Conservation (phyloP, 1,139 yeast genomes). For the Hemisphaericaspora lyxosophila region DNA sequence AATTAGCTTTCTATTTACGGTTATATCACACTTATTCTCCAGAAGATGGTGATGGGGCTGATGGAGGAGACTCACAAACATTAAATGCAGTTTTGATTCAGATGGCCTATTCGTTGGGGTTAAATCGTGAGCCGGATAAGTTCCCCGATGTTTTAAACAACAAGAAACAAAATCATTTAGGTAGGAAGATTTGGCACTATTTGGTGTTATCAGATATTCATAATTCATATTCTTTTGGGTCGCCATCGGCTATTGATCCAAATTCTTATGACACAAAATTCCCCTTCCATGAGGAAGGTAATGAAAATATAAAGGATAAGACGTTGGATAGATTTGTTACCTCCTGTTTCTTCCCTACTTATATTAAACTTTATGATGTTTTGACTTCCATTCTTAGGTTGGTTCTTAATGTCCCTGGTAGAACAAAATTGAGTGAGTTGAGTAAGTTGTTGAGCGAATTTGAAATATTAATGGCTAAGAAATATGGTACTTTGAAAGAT, state of each 20-base stretch:
- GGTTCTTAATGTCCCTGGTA: slow-evolving; percentile 23
- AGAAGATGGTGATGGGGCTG: slow-evolving; percentile 52
- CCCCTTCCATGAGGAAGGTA: slow-evolving; percentile 27
- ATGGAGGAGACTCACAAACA: slow-evolving; percentile 44
- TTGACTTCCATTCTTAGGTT: slow-evolving; percentile 17
- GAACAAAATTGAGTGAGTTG: slow-evolving; percentile 23
- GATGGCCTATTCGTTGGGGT: slow-evolving; percentile 47
- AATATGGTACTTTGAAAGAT: slow-evolving; percentile 22
- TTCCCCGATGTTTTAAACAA: slow-evolving; percentile 21
- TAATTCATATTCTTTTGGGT: slow-evolving; percentile 31
- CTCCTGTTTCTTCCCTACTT: slow-evolving; percentile 12
- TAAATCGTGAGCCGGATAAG: slow-evolving; percentile 43
- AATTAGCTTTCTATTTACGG: slow-evolving; percentile 41
- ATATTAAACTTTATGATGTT: slow-evolving; percentile 6
- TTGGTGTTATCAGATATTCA: slow-evolving; percentile 27
- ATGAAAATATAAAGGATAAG: slow-evolving; percentile 22
- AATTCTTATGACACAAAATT: slow-evolving; percentile 27
- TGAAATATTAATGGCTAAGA: slow-evolving; percentile 18
- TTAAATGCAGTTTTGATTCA: slow-evolving; percentile 39
- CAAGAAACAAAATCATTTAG: slow-evolving; percentile 33
- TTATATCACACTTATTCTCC: slow-evolving; percentile 45
- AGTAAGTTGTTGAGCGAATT: slow-evolving; percentile 21
- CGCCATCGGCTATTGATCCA: slow-evolving; percentile 22
- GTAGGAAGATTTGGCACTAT: slow-evolving; percentile 55
- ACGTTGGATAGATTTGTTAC: slow-evolving; percentile 25